Percentiles rank a stretch among this genome's conserved stretches.
phyloP scores from a whole-genome alignment of 352 stramenopile species.

The Lagenidium sp. region DNA sequence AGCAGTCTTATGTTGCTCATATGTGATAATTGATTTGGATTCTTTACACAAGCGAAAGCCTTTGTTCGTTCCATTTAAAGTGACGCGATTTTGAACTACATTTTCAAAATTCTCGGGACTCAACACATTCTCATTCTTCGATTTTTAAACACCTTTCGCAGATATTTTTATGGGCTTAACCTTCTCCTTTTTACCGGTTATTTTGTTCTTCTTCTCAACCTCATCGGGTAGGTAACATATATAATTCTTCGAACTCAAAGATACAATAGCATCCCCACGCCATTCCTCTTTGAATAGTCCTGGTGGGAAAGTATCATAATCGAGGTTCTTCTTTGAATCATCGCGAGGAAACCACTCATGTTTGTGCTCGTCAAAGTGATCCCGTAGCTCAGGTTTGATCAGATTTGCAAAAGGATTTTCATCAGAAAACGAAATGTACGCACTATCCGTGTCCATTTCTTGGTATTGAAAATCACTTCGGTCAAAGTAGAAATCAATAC shows the following conservation, averaged over 20 bases:
- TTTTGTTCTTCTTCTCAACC: conserved; percentile 1
- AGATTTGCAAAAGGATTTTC: conserved; percentile 11
- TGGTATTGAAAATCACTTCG: conserved; percentile 9
- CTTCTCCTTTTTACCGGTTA: not conserved
- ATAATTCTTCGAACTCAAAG: conserved; percentile 14
- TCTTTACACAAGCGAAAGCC: conserved; percentile 16
- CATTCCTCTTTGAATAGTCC: conserved; percentile 19
- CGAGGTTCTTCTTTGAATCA: conserved; percentile 2
- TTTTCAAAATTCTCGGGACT: conserved; percentile 12
- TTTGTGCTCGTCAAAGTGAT: conserved; percentile 11
- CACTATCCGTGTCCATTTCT: conserved; percentile 14
- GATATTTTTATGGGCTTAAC: conserved; percentile 4
- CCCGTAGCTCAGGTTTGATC: conserved; percentile 11
- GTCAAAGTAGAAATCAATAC: conserved; percentile 14
- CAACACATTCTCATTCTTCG: conserved; percentile 7
- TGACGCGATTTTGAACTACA: conserved; percentile 15
- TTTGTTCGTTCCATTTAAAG: conserved; percentile 18
- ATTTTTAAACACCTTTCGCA: conserved; percentile 18
- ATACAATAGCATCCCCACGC: conserved; percentile 14
- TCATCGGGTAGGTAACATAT: conserved; percentile 17
- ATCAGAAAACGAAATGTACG: conserved; percentile 12
- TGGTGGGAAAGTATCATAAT: conserved; percentile 5
- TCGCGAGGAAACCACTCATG: conserved; percentile 13
- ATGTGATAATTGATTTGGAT: conserved; percentile 21
- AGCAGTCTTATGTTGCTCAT: conserved; percentile 13